Evolutionary conservation across 176 grass and related monocot species (phyloP).

Genomic region (Aegilops bicornis): DNA sequence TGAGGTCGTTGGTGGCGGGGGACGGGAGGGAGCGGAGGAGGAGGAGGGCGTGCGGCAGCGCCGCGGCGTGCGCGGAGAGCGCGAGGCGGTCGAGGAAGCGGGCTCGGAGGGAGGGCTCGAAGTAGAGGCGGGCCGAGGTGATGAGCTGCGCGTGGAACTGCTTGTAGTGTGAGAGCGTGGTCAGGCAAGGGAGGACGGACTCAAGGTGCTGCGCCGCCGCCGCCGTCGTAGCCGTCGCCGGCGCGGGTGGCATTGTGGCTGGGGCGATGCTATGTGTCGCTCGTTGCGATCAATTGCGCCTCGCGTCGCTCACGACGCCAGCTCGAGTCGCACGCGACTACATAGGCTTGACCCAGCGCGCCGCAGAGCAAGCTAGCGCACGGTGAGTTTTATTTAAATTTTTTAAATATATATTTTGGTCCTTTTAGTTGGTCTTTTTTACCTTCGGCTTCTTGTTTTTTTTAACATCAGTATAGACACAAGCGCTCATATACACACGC

Average conservation of each 20-base stretch:
- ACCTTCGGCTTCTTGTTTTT: too few relatives aligned
- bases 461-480: too few relatives aligned
- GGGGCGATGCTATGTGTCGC: not conserved
- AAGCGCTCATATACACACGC: too few relatives aligned
- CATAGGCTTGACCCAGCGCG: too few relatives aligned
- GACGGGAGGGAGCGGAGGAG: constrained; percentile 43
- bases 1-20: constrained; percentile 71
- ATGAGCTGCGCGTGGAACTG: constrained; percentile 75
- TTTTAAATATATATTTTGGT: too few relatives aligned
- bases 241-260: constrained; percentile 29
- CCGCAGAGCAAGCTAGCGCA: too few relatives aligned
- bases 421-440: too few relatives aligned
- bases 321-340: too few relatives aligned
- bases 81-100: constrained; percentile 61
- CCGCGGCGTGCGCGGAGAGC: constrained; percentile 47
- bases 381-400: too few relatives aligned
- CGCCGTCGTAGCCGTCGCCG: not conserved
- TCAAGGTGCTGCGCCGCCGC: constrained; percentile 38
- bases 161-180: constrained; percentile 47
- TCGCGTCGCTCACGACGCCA: too few relatives aligned
- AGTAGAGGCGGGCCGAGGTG: constrained; percentile 44
- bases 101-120: constrained; percentile 26
- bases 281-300: not conserved
- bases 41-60: constrained; percentile 58
- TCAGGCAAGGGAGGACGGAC: constrained; percentile 40